Base-by-base conservation (phyloP, 768 basidiomycete species). In the Tricholoma flavovirens region DNA sequence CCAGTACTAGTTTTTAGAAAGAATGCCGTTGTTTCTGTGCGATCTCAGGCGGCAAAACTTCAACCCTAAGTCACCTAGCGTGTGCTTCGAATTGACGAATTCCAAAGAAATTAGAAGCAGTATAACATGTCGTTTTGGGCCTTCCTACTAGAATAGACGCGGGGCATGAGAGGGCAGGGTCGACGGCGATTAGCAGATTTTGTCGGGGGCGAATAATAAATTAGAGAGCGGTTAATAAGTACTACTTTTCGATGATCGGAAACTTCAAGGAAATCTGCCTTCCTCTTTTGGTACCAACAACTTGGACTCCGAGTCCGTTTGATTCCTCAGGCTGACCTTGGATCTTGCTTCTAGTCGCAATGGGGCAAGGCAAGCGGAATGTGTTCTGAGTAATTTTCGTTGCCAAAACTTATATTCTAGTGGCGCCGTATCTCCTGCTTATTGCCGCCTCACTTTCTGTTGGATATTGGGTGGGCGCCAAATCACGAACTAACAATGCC, bases 391-490 rank as follows among this genome's bases (percentile, higher is more conserved):
- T 15, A 6, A 40, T n/a, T 9, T 11, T 17, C 17, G 42, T 58
- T 36, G 5, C 38, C 57, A 26, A 51, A 14, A 40, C 7, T 43
- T 29, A 24, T 9, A 26, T 26, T 22, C 26, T 5, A 68, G 72
- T 64, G 10, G 51, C 63, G 38, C 50, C 58, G 40, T 73, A 71
- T 60, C 56, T 68, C 53, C 62, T 66, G 33, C 58, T 75, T 26
- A 60, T 72, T 32, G 60, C 64, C 4, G 66, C 62, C 21, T 77
- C 76, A 5, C 62, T 78, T 53, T 69, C 67, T 48, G 15, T 78
- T 21, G 79, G 79, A 8, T 80, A 72, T 60, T 77, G 67, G 64
- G 69, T 66, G 53, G 77, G 79, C 17, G 59, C 62, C 26, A 62
- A 54, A 56, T 56, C 65, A 33, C 64, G 62, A 32, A 52, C 56